These are phyloP conservation scores for Penicillium coprophilum DNA, from an alignment of 495 filamentous ascomycete genomes.

Conservation along the genomic window DNA sequence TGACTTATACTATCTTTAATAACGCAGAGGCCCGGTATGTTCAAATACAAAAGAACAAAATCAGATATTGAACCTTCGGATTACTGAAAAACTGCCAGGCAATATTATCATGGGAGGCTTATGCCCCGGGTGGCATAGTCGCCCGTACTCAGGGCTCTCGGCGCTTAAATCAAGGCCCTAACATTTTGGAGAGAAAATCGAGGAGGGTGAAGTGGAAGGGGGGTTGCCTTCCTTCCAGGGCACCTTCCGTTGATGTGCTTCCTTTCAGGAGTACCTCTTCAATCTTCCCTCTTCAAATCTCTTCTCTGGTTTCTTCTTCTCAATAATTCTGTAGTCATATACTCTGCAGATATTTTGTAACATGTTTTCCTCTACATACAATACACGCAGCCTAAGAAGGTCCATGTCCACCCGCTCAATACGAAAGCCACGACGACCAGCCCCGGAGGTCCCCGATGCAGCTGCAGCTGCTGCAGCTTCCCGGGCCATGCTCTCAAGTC, in stretches of 20 bases:
- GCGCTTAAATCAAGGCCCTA: neutral
- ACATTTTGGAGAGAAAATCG: no score
- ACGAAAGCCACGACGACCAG: conserved; percentile 34
- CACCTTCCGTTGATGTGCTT: conserved; percentile 1
- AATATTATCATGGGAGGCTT: no score
- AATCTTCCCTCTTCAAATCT: neutral
- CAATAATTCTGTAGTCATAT: conserved; percentile 7
- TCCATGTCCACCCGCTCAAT: conserved; percentile 65
- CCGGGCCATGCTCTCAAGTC: conserved; percentile 61
- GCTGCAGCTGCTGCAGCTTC: conserved; percentile 58
- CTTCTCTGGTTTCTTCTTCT: neutral
- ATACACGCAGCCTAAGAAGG: conserved; percentile 50
- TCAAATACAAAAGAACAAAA: no score
- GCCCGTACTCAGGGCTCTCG: no score
- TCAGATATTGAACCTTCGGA: no score
- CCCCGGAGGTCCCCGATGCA: conserved; percentile 49
- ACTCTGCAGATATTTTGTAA: conserved; percentile 26
- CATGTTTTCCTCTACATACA: conserved; percentile 31
- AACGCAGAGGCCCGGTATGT: no score
- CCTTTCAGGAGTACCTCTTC: neutral
- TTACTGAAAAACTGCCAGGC: no score
- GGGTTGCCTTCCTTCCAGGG: neutral
- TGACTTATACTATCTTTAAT: no score
- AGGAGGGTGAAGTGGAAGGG: neutral
- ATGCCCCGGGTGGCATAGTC: no score